Base-by-base conservation (phyloP, 345 rosid species). In the Populus tremula region DNA sequence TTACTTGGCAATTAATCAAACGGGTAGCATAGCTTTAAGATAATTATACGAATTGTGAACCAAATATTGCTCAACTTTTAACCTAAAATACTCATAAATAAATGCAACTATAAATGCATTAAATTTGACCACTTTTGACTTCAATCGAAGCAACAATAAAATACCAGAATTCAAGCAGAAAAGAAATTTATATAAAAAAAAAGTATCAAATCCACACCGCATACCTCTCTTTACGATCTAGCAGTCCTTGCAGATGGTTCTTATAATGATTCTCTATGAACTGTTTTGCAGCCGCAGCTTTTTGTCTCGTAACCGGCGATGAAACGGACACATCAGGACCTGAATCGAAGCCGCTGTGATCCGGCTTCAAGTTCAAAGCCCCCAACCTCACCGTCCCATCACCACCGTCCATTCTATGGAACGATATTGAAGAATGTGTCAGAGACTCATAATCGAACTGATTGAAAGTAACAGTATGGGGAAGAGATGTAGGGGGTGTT, bases 241-340 rank as follows among this genome's bases (percentile, higher is more conserved):
- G 98, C 75, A 95, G 78, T 67, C 98, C 98, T 90, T 95, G 99
- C 83, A 89, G 86, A 85, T 92, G 81, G 70, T 95, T 95, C 87
- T 93, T 95, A 70, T 93, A 95, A 80, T 95, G 98, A 85, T 95
- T 95, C 93, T 95, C 99, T 18, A 95, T 95, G 76, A 95, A 95
- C 86, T 95, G 97, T 74, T 95, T 95, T 33, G 98, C 99, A 27
- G 99, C 99, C 27, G 97, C 99, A 1, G 99, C 94, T 72, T 95
- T 95, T 89, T 95, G 99, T 75, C 92, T 86, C 6, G 99, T 95
- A 9, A 95, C 97, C 70, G 99, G 99, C 5, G 99, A 95, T 4
- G 99, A 95, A 72, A 88, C 98, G 47, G 94, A 91, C 39, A 83
- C 90, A 73, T 93, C 98, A 2, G 86, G 83, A 56, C 88, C 93